A percentile compares a stretch with the other conserved stretches of the same genome.
Evolutionary conservation across 208 protist species (phyloP).

Genomic region (Entamoeba histolytica): DNA sequence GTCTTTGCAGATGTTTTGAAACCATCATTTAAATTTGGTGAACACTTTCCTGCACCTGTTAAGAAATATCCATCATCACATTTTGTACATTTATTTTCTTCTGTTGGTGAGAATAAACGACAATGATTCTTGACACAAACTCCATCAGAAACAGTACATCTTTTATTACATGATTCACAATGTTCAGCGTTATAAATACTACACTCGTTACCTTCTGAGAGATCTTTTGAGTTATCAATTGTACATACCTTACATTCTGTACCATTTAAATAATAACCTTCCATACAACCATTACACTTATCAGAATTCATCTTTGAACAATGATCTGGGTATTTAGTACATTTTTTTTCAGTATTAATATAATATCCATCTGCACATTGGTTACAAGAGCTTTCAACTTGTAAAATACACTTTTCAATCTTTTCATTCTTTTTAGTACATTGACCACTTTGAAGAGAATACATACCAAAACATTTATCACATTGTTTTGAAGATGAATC

Average conservation of each 20-base stretch:
- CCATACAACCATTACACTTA: neutral
- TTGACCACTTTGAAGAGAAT: too few species aligned
- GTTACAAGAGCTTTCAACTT: too few species aligned
- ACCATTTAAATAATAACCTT: neutral
- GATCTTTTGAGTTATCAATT: neutral
- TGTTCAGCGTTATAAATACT: neutral
- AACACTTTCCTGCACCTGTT: neutral
- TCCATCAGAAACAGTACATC: neutral
- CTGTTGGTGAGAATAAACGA: neutral
- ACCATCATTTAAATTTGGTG: neutral
- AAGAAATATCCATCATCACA: neutral
- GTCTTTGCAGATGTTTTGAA: neutral
- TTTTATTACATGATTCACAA: neutral
- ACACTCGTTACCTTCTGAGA: neutral
- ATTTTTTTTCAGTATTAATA: too few species aligned
- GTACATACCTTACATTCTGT: neutral
- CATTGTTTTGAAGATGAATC: too few species aligned
- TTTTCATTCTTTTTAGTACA: too few species aligned
- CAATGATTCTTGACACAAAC: neutral
- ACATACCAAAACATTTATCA: too few species aligned
- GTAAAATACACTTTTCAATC: too few species aligned
- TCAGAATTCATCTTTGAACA: too few species aligned
- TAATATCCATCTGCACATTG: too few species aligned
- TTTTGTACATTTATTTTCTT: neutral
- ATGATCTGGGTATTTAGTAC: too few species aligned